These are phyloP conservation scores for Boletus reticulatus DNA, from an alignment of 768 basidiomycete species.

Conservation along the genomic window DNA sequence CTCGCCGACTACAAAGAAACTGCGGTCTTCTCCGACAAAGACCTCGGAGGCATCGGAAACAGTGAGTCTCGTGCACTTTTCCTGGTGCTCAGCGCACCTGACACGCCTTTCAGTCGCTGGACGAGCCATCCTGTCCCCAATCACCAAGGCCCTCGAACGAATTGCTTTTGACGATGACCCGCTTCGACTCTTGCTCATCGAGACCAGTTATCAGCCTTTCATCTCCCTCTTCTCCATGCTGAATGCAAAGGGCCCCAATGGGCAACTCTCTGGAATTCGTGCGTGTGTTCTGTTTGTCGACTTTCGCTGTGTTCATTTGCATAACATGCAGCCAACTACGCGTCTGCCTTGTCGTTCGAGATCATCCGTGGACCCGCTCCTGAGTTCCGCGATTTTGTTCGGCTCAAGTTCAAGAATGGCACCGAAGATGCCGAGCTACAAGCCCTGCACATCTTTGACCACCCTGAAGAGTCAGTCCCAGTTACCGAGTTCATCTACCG, in stretches of 20 bases:
- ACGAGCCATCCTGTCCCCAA: conserved; percentile 68
- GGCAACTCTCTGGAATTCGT: conserved; percentile 64
- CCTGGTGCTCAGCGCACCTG: background rate
- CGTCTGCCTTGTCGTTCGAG: conserved; percentile 72
- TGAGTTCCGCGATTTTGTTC: conserved; percentile 74
- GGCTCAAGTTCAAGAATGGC: conserved; percentile 82
- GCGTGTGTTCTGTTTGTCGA: conserved; percentile 29
- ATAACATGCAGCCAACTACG: conserved; percentile 55
- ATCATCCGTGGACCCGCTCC: conserved; percentile 72
- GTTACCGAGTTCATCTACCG: conserved; percentile 82
- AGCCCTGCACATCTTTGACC: conserved; percentile 67
- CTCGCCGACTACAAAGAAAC: conserved; percentile 78
- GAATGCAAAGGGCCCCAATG: conserved; percentile 49
- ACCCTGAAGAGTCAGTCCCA: conserved; percentile 63
- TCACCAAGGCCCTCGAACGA: conserved; percentile 68
- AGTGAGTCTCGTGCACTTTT: conserved; percentile 40
- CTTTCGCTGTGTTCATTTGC: background rate
- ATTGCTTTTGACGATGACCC: conserved; percentile 78
- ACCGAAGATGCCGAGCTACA: conserved; percentile 53
- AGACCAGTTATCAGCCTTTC: conserved; percentile 86
- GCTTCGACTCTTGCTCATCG: conserved; percentile 71
- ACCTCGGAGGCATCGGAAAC: conserved; percentile 70
- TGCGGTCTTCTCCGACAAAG: conserved; percentile 64
- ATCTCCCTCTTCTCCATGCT: conserved; percentile 81
- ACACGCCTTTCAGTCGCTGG: conserved; percentile 62